Evolutionary conservation across 805 yeast species (phyloP).

Genomic region (Wickerhamiella shivajii): DNA sequence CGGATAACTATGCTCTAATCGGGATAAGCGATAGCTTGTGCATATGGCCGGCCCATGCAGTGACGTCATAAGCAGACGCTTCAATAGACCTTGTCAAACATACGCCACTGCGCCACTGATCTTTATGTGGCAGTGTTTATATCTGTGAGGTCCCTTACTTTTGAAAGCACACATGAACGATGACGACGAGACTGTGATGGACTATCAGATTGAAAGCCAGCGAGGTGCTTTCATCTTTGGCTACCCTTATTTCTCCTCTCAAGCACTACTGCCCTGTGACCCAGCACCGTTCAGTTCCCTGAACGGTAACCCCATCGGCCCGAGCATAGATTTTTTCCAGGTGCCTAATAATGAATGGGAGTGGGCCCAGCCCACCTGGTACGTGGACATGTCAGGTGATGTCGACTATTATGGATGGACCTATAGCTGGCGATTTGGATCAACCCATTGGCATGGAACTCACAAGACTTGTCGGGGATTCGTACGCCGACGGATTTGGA

Average conservation of each 20-base stretch:
- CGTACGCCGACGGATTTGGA: conserved; percentile 58
- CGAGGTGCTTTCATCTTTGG: conserved; percentile 29
- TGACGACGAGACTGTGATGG: conserved; percentile 11
- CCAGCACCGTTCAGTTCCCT: conserved; percentile 26
- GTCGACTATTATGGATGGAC: conserved; percentile 82
- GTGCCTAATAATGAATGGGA: conserved; percentile 47
- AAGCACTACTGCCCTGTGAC: conserved; percentile 26
- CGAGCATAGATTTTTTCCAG: conserved; percentile 19
- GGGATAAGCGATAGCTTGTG: no score
- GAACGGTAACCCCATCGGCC: conserved; percentile 21
- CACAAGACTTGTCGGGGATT: conserved; percentile 41
- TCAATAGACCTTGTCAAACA: no score
- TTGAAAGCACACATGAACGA: no score
- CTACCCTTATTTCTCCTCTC: conserved; percentile 24
- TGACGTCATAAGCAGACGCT: no score
- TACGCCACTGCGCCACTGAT: no score
- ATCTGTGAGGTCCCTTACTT: no score
- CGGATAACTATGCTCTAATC: no score
- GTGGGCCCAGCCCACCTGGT: conserved; percentile 64
- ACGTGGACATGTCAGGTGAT: conserved; percentile 51
- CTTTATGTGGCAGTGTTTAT: no score
- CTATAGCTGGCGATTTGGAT: conserved; percentile 39
- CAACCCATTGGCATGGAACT: conserved; percentile 45
- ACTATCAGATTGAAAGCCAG: conserved; percentile 28
- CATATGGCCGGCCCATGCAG: no score